A percentile compares a stretch with the other conserved stretches of the same genome.
Conservation (phyloP, 257 asterid genomes). For the Solanum chiquidenum region DNA sequence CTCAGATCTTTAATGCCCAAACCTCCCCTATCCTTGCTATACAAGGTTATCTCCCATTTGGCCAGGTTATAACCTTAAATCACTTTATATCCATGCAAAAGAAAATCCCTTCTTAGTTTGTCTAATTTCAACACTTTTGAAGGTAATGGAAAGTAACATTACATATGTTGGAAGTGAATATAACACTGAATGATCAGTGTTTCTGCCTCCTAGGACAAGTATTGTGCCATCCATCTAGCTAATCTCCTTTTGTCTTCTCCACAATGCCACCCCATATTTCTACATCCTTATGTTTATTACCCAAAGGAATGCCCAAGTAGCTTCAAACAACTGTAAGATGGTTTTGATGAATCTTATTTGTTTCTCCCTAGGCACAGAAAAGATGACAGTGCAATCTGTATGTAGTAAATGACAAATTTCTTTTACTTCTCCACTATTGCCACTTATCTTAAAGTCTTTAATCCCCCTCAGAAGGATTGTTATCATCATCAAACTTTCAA, state of each 20-base stretch:
- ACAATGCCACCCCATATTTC: not conserved
- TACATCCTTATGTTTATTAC: not conserved
- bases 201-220: not conserved
- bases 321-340: not conserved
- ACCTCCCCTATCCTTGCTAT: not conserved
- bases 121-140: not conserved
- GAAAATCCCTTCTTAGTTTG: not conserved
- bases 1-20: too few species aligned
- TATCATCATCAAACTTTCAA: too few species aligned
- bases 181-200: not conserved
- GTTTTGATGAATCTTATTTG: not conserved
- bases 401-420: not conserved
- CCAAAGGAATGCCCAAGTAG: not conserved
- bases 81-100: not conserved
- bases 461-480: too few species aligned
- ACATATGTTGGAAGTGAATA: not conserved
- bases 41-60: not conserved
- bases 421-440: not conserved
- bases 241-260: not conserved
- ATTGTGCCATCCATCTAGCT: not conserved
- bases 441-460: too few species aligned
- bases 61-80: not conserved
- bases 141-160: not conserved
- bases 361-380: not conserved
- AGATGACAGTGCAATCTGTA: not conserved